Evolutionary conservation across 768 basidiomycete genomes (phyloP), one percentile per base, ranked within the genome.

Genomic region (Vararia minispora): DNA sequence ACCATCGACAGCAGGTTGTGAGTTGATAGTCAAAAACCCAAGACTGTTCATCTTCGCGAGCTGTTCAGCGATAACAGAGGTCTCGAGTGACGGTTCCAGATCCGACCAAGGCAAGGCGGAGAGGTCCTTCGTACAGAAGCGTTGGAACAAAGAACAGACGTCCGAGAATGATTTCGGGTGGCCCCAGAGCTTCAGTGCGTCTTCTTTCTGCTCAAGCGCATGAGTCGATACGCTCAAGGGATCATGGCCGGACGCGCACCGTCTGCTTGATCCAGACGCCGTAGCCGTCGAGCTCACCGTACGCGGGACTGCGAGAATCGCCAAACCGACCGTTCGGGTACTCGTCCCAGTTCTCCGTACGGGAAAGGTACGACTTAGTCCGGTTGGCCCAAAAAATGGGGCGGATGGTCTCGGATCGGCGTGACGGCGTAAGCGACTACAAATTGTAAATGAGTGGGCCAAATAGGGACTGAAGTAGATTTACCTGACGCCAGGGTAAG

Each of bases 341-440:
- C 57, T 98, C 94, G 55, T 99, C 95, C 95, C 95, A 99, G 54
- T 95, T 88, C 56, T 95, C 91, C 11, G 95, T 98, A 38, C 94
- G 82, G 6, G 87, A 87, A 32, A 98, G 68, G 57, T 98, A 98
- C 1, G 91, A 95, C 54, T 91, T 85, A 26, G 90, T 74, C 27
- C 94, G 72, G 63, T 99, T 98, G 10, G 95, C 90, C 92, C 94
- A 98, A 68, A 98, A 98, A 54, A 99, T 98, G 3, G 95, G 95
- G 24, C 95, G 82, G 46, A 94, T 98, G 33, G 74, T 82, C 61
- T 99, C 95, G 47, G 76, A 69, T 35, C 94, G 82, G 41, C 95
- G 73, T 54, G 72, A 87, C 14, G 92, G 90, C 2, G 94, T 98
- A 48, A 98, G 83, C 14, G 79, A 89, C 85, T 90, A 53, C 12